These are phyloP conservation scores for Orychophragmus violaceus DNA, from an alignment of 345 rosid genomes.

Conservation along the genomic window DNA sequence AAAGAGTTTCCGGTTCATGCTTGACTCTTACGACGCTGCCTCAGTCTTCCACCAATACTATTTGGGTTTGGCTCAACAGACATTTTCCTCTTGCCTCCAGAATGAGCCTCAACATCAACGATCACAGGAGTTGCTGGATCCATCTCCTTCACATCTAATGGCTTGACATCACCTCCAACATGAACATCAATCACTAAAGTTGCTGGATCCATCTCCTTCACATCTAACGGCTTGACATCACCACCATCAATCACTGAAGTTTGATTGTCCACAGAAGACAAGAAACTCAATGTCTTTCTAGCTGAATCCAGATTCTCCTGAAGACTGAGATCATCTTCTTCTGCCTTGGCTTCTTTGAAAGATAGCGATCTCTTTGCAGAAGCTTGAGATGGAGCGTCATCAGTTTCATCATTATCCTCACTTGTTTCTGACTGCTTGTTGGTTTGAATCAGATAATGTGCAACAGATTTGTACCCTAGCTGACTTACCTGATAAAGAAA, in stretches of 20 bases:
- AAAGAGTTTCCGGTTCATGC: not conserved
- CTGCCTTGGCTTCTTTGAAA: conserved; percentile 35
- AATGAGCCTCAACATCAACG: not conserved
- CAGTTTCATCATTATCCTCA: conserved; percentile 29
- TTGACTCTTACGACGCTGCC: conserved; percentile 29
- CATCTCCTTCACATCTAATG: conserved; percentile 8
- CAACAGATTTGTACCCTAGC: conserved; percentile 86
- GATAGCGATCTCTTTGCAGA: conserved; percentile 62
- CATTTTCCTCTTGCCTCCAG: conserved; percentile 12
- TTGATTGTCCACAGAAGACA: conserved; percentile 19
- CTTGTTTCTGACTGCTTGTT: conserved; percentile 26
- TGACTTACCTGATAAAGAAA: conserved; percentile 43
- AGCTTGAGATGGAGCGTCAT: conserved; percentile 23
- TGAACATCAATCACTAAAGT: conserved; percentile 3
- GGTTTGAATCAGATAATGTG: conserved; percentile 83
- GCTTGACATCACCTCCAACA: not conserved
- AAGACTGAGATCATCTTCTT: conserved; percentile 7
- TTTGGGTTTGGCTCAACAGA: conserved; percentile 32
- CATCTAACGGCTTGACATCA: conserved; percentile 10
- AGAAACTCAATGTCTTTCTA: not conserved
- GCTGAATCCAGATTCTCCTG: conserved; percentile 8
- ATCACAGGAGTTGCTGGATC: conserved; percentile 18
- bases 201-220: conserved; percentile 12
- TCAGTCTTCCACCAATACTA: conserved; percentile 44
- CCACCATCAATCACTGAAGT: not conserved